Conservation (phyloP, 768 basidiomycete species). For the Phylloporus arenicola region DNA sequence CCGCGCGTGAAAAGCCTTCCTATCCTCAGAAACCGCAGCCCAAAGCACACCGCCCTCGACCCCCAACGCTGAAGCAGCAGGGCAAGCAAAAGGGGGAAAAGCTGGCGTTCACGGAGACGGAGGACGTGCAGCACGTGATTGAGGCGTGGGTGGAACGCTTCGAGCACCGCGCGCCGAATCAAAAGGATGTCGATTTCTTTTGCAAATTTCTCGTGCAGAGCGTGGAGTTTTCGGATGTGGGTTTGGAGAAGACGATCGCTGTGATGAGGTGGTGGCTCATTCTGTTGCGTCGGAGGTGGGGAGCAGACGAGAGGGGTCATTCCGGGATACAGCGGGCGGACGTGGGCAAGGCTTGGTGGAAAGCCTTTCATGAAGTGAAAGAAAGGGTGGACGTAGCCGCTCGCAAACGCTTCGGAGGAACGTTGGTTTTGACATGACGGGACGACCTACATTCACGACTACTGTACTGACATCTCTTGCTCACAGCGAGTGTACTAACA, state of each 20-base stretch:
- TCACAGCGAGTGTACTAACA: background rate
- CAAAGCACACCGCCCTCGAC: constrained; percentile 45
- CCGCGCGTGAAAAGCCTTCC: constrained; percentile 27
- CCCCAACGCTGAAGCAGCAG: constrained; percentile 53
- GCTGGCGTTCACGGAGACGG: constrained; percentile 54
- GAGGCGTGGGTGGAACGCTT: constrained; percentile 73
- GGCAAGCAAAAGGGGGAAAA: constrained; percentile 49
- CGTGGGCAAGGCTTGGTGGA: constrained; percentile 78
- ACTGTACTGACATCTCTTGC: background rate
- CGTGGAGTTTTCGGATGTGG: constrained; percentile 60
- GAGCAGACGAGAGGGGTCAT: constrained; percentile 42
- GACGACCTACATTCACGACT: background rate
- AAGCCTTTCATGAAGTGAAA: constrained; percentile 66
- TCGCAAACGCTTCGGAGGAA: constrained; percentile 67
- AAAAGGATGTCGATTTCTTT: constrained; percentile 72
- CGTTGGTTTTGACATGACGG: constrained; percentile 51
- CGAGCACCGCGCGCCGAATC: constrained; percentile 55
- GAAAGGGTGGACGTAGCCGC: constrained; percentile 59
- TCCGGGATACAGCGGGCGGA: constrained; percentile 30
- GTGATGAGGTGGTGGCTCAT: constrained; percentile 82
- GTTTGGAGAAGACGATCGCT: constrained; percentile 63
- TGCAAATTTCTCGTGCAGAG: constrained; percentile 65
- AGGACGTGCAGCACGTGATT: constrained; percentile 68
- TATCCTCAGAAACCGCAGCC: constrained; percentile 50
- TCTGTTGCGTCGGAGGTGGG: constrained; percentile 61